These are phyloP conservation scores for Themeda triandra DNA, from an alignment of 176 grass and related monocot genomes.

Conservation along the genomic window DNA sequence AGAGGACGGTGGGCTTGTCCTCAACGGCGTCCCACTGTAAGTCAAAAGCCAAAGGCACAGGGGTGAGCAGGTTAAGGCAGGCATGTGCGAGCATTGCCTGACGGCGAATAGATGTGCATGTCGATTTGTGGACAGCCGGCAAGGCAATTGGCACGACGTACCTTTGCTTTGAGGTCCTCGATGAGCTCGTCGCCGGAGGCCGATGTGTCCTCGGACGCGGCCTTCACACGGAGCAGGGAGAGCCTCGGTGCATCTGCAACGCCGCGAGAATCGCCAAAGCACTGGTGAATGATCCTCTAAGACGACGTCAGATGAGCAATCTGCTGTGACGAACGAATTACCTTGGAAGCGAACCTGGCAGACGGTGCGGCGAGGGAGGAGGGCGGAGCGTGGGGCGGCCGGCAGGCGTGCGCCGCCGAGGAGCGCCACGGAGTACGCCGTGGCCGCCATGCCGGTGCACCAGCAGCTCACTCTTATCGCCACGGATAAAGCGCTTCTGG, in stretches of 20 bases:
- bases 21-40: conserved; percentile 89
- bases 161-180: conserved; percentile 84
- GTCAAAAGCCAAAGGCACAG: not conserved
- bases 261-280: not conserved
- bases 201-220: conserved; percentile 84
- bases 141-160: not conserved
- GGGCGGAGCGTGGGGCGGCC: conserved; percentile 32
- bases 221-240: conserved; percentile 52
- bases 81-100: not conserved
- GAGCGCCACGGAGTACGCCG: conserved; percentile 74
- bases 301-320: too few species aligned
- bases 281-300: too few species aligned
- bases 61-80: too few species aligned
- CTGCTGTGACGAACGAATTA: too few species aligned
- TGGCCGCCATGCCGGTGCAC: conserved; percentile 41
- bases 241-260: conserved; percentile 58
- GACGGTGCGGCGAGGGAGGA: conserved; percentile 34
- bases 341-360: conserved; percentile 44
- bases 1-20: conserved; percentile 90
- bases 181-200: conserved; percentile 64
- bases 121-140: not conserved
- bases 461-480: conserved; percentile 17
- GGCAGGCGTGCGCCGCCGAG: conserved; percentile 64
- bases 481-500: not conserved
- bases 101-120: not conserved